A percentile compares a stretch with the other conserved stretches of the same genome.
phyloP scores from a whole-genome alignment of 805 yeast genomes.

The Cyberlindnera xishuangbannaensis region DNA sequence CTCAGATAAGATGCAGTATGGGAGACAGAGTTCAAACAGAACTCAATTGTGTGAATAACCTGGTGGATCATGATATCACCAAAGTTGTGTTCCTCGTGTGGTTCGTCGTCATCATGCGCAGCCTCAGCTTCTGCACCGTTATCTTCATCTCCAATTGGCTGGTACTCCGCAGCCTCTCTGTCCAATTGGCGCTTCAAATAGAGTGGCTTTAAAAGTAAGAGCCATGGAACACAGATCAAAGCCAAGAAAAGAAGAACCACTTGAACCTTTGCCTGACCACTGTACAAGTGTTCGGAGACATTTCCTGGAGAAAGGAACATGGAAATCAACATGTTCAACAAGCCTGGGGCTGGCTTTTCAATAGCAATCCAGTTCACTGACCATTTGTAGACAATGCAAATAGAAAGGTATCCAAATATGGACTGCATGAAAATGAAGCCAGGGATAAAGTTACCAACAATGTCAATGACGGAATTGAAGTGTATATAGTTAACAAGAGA shows the following conservation, averaged over 20 bases:
- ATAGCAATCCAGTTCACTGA: conserved; percentile 81
- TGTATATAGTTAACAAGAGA: conserved; percentile 74
- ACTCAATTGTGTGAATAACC: conserved; percentile 95
- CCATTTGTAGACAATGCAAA: conserved; percentile 92
- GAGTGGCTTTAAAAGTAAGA: conserved; percentile 73
- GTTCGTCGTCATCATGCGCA: conserved; percentile 10
- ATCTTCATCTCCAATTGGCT: conserved; percentile 30
- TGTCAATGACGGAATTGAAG: conserved; percentile 69
- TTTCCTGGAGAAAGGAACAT: conserved; percentile 95
- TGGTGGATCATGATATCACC: conserved; percentile 97
- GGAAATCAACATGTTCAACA: conserved; percentile 88
- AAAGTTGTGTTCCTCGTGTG: conserved; percentile 52
- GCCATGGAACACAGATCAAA: conserved; percentile 86
- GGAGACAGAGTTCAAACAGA: conserved; percentile 95
- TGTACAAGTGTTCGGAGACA: conserved; percentile 72
- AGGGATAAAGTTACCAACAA: conserved; percentile 90
- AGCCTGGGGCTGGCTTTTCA: conserved; percentile 80
- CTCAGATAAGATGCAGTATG: conserved; percentile 97
- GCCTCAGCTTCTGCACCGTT: conserved; percentile 1
- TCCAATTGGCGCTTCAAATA: conserved; percentile 49
- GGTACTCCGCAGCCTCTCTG: conserved; percentile 25
- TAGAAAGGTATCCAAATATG: conserved; percentile 86
- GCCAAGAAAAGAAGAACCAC: conserved; percentile 69
- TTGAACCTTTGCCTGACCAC: conserved; percentile 77
- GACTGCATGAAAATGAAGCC: conserved; percentile 94